Base-by-base conservation (phyloP, 1,284 basidiomycete species). In the Cryptococcus wingfieldii region DNA sequence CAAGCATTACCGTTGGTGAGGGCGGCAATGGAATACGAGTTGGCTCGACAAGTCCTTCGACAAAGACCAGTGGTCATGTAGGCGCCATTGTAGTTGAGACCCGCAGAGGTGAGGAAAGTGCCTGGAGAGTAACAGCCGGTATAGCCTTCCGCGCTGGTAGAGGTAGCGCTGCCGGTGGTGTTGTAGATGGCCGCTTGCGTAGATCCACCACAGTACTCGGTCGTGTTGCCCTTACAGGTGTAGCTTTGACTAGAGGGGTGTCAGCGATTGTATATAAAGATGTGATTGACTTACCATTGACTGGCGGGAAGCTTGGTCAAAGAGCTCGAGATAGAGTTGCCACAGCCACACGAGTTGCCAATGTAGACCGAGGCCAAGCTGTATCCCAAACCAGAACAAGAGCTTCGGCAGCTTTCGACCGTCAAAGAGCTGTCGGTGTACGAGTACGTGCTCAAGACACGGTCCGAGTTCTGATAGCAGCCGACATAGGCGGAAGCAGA, bases 111-210 rank as follows among this genome's bases (percentile, higher is more conserved):
- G 43, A 53, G 42, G 54, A 68, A 67, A 5, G 60, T 60, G 9
- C 63, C 64, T 5, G 48, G 10, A 3, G 44, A 48, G 60, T 59
- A 71, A 58, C 69, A 71, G 14, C 69, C 69, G 39, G 62, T 60
- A 51, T 55, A 45, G 14, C 67, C 68, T 37, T 68, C 68, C 27
- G 54, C 45, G n/a, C 31, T 44, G 7, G 43, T 44, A 5, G 50
- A 31, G 13, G 56, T 19, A 10, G 56, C 50, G 3, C 55, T 48
- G 4, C 53, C 54, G 12, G 57, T 38, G 23, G 57, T 54, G 47
- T 59, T 59, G 54, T 54, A 62, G 2, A 62, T 14, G 19, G 57
- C 53, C 18, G 52, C 45, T 38, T 53, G 50, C 18, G 39, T 55
- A 3, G 27, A 14, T 38, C 54, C 60, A 56, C 60, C 60, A 45